phyloP scores from a whole-genome alignment of 306 rosid species.

The Sicyos edulis region DNA sequence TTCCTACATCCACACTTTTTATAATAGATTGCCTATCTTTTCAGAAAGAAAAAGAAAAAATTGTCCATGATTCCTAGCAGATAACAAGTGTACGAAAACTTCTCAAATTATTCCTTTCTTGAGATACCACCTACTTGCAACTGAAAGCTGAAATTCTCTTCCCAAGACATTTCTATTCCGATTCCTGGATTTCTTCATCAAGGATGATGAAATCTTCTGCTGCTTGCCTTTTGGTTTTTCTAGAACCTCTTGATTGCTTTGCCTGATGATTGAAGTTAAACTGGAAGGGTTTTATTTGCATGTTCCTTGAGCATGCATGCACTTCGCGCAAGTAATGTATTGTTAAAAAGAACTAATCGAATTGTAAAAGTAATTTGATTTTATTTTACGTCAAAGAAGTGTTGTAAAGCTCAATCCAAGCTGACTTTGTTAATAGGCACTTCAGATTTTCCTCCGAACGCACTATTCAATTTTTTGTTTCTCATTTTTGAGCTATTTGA shows the following conservation, averaged over 20 bases:
- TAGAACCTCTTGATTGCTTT: slow-evolving; percentile 2
- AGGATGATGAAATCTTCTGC: slow-evolving; percentile 9
- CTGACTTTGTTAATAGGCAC: slow-evolving; percentile 4
- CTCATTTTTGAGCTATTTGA: background rate
- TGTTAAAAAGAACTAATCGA: background rate
- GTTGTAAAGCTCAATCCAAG: background rate
- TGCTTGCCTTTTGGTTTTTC: slow-evolving; percentile 10
- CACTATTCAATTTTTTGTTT: background rate
- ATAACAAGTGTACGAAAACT: background rate
- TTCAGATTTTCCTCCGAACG: background rate
- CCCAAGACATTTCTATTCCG: background rate
- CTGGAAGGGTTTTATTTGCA: slow-evolving; percentile 6
- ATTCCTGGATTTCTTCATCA: background rate
- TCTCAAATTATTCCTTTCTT: slow-evolving; percentile 12
- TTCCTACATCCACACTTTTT: background rate
- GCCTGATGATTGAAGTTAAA: background rate
- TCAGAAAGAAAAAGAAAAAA: background rate
- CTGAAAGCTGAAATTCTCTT: slow-evolving; percentile 6
- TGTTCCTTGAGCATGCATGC: background rate
- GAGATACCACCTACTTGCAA: slow-evolving; percentile 4
- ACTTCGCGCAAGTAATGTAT: background rate
- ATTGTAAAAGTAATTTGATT: background rate
- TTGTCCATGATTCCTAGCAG: background rate
- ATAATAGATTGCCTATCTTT: background rate
- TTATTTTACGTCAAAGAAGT: background rate